These are phyloP conservation scores for Penicillium verrucosum DNA, from an alignment of 2,329 filamentous ascomycete genomes.

Conservation along the genomic window DNA sequence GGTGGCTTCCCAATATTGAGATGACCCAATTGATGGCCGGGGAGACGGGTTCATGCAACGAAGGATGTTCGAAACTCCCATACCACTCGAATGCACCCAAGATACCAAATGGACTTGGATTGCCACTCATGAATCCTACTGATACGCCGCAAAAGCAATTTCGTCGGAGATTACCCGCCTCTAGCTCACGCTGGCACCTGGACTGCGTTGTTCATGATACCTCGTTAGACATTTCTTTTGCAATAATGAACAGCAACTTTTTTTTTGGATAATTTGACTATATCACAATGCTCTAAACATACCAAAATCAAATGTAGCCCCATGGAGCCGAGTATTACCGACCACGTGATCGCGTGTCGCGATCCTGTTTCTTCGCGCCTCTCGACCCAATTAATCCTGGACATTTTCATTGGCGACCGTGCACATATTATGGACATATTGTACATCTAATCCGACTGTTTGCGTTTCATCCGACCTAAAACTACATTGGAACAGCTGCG, in stretches of 20 bases:
- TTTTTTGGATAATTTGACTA: neutral
- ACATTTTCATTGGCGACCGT: neutral
- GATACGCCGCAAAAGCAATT: neutral
- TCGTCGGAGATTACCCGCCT: neutral
- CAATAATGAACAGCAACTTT: slow-evolving; percentile 9
- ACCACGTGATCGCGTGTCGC: slow-evolving; percentile 29
- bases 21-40: neutral
- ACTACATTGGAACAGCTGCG: neutral
- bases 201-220: slow-evolving; percentile 9
- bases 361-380: slow-evolving; percentile 14
- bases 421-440: slow-evolving; percentile 1
- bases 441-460: slow-evolving; percentile 11
- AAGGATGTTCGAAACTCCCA: neutral
- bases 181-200: slow-evolving; percentile 5
- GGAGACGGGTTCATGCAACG: neutral
- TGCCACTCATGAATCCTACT: neutral
- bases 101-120: neutral
- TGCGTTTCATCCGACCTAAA: neutral
- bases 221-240: slow-evolving; percentile 3
- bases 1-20: neutral
- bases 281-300: neutral
- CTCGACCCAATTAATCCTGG: neutral
- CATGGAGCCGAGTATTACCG: neutral
- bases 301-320: neutral
- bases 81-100: neutral